Percentiles rank a stretch among this genome's conserved stretches.
phyloP scores from a whole-genome alignment of 1,284 basidiomycete genomes.

The Leccinum proliferum region DNA sequence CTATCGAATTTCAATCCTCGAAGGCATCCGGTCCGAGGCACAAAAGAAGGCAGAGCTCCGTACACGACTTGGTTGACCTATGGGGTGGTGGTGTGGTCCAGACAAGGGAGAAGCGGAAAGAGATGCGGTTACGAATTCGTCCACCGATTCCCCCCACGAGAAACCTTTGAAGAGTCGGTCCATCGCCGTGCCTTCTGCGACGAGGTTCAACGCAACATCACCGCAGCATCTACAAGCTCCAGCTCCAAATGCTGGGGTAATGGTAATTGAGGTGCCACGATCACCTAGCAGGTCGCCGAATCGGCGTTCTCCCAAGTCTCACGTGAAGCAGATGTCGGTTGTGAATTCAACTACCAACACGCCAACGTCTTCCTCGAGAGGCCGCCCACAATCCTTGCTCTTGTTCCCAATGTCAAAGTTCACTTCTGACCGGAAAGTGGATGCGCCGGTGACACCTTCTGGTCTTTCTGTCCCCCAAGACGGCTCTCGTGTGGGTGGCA shows the following conservation, averaged over 20 bases:
- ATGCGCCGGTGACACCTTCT: slow-evolving; percentile 27
- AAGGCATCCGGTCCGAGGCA: slow-evolving; percentile 22
- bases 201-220: slow-evolving; percentile 25
- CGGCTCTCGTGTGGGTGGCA: slow-evolving; percentile 30
- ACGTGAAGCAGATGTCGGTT: slow-evolving; percentile 24
- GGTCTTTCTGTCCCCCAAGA: slow-evolving; percentile 41
- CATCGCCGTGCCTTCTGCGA: slow-evolving; percentile 9
- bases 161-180: slow-evolving; percentile 20
- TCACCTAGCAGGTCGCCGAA: slow-evolving; percentile 28
- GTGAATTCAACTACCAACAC: slow-evolving; percentile 21
- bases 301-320: slow-evolving; percentile 22
- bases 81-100: slow-evolving; percentile 52
- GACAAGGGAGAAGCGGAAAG: slow-evolving; percentile 36
- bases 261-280: slow-evolving; percentile 19
- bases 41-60: slow-evolving; percentile 63
- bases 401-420: slow-evolving; percentile 54
- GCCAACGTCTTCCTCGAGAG: slow-evolving; percentile 30
- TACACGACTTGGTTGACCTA: slow-evolving; percentile 72
- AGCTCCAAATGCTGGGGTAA: not conserved
- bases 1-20: slow-evolving; percentile 28
- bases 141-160: slow-evolving; percentile 17
- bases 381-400: slow-evolving; percentile 73
- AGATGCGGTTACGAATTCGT: slow-evolving; percentile 19
- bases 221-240: slow-evolving; percentile 27
- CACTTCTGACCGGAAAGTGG: slow-evolving; percentile 30